Evolutionary conservation across 2,329 filamentous ascomycete genomes (phyloP).

Genomic region (Ophiostoma tasmaniense): DNA sequence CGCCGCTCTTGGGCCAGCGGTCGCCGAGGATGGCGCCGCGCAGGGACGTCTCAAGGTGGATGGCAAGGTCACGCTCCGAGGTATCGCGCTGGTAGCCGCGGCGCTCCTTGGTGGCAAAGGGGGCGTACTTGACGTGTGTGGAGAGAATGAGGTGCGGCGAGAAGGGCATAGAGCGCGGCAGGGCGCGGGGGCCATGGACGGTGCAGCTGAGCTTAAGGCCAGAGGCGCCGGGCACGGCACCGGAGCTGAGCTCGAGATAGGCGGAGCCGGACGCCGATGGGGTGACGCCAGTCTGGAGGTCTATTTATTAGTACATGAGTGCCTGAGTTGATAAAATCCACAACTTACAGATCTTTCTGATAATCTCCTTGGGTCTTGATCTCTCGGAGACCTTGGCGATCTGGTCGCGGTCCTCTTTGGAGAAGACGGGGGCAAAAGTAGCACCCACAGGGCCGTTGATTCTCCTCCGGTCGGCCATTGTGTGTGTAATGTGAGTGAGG

Average conservation of each 20-base stretch:
- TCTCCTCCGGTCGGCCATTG: constrained; percentile 76
- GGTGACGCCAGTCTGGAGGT: constrained; percentile 83
- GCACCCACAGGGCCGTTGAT: constrained; percentile 79
- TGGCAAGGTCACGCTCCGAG: constrained; percentile 78
- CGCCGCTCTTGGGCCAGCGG: constrained; percentile 94
- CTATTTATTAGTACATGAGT: constrained; percentile 35
- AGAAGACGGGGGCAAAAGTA: constrained; percentile 63
- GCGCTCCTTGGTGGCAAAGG: constrained; percentile 77
- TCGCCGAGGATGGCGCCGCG: constrained; percentile 86
- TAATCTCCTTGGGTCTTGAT: constrained; percentile 55
- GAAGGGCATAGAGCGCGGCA: constrained; percentile 84
- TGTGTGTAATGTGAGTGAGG: not conserved
- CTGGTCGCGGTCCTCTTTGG: constrained; percentile 31
- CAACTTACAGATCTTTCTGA: constrained; percentile 77
- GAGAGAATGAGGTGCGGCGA: constrained; percentile 86
- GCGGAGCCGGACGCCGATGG: constrained; percentile 91
- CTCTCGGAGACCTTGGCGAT: constrained; percentile 36
- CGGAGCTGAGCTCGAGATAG: constrained; percentile 61
- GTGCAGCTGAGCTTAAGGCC: constrained; percentile 88
- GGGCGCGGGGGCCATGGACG: constrained; percentile 83
- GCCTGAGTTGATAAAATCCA: not conserved
- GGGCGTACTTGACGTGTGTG: constrained; percentile 92
- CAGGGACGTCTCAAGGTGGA: constrained; percentile 84
- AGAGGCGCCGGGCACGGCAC: constrained; percentile 31
- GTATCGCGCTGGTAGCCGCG: constrained; percentile 80